A percentile compares a stretch with the other conserved stretches of the same genome.
Conservation (phyloP, 1,284 basidiomycete species). For the Pholiota adiposa region DNA sequence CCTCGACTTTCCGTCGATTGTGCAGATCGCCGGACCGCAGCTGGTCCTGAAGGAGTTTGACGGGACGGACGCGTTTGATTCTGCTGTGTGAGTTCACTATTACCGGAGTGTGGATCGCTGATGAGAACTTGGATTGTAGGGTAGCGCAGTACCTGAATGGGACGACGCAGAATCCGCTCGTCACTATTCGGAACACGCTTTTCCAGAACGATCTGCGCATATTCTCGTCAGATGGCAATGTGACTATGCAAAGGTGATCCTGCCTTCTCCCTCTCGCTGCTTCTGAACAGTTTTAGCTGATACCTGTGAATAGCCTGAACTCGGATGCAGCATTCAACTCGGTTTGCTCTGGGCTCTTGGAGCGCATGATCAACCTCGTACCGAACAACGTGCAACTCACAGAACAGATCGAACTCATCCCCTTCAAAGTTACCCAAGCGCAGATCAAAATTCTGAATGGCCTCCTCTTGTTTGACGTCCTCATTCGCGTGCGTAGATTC, state of each 20-base stretch:
- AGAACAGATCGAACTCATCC: constrained; percentile 2
- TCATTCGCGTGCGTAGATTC: background rate
- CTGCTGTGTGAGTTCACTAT: constrained; percentile 23
- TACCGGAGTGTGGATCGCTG: background rate
- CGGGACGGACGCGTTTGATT: constrained; percentile 17
- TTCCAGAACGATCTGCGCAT: constrained; percentile 36
- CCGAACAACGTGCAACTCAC: constrained; percentile 7
- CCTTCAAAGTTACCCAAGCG: constrained; percentile 7
- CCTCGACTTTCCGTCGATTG: constrained; percentile 31
- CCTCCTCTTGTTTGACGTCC: background rate
- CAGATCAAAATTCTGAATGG: background rate
- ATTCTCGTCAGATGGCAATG: constrained; percentile 36
- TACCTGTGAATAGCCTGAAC: background rate
- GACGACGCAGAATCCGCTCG: constrained; percentile 34
- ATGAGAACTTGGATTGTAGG: constrained; percentile 24
- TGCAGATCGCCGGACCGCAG: constrained; percentile 22
- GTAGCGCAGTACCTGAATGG: constrained; percentile 36
- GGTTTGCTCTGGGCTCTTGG: background rate
- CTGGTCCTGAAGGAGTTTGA: constrained; percentile 22
- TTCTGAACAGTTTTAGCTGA: background rate
- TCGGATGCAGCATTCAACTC: background rate
- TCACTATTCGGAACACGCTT: constrained; percentile 31
- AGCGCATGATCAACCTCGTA: constrained; percentile 11
- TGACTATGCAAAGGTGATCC: constrained; percentile 32
- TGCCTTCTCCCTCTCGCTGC: no score